phyloP scores from a whole-genome alignment of 1,284 basidiomycete genomes.

The Gymnopus androsaceus region DNA sequence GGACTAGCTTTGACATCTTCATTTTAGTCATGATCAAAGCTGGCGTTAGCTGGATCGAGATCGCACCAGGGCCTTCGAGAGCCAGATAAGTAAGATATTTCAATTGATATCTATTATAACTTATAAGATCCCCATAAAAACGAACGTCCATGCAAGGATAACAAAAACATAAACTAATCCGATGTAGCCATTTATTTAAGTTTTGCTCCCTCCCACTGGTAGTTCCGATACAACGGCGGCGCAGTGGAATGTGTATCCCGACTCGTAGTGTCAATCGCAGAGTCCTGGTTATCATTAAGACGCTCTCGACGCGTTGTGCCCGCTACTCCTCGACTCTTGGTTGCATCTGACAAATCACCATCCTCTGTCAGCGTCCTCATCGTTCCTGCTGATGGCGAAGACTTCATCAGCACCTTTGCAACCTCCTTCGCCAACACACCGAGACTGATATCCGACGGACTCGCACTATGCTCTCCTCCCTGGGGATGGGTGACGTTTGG shows the following conservation, averaged over 20 bases:
- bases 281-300: not conserved
- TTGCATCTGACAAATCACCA: not conserved
- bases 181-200: no score
- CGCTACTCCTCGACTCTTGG: not conserved
- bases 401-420: conserved; percentile 28
- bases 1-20: no score
- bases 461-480: conserved; percentile 14
- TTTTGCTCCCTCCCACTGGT: no score
- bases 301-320: not conserved
- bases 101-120: no score
- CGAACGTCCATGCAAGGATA: no score
- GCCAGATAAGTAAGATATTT: no score
- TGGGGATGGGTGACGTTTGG: not conserved
- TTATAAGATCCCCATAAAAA: no score
- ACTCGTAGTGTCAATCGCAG: not conserved
- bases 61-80: no score
- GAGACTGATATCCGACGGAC: conserved; percentile 17
- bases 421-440: conserved; percentile 34
- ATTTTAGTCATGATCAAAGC: no score
- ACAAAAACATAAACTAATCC: no score
- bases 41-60: no score
- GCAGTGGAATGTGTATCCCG: not conserved
- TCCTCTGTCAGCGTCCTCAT: not conserved
- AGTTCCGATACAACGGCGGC: not conserved
- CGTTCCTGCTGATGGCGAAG: not conserved